phyloP scores from a whole-genome alignment of 1,284 basidiomycete genomes.

The Chalciporus sp. region DNA sequence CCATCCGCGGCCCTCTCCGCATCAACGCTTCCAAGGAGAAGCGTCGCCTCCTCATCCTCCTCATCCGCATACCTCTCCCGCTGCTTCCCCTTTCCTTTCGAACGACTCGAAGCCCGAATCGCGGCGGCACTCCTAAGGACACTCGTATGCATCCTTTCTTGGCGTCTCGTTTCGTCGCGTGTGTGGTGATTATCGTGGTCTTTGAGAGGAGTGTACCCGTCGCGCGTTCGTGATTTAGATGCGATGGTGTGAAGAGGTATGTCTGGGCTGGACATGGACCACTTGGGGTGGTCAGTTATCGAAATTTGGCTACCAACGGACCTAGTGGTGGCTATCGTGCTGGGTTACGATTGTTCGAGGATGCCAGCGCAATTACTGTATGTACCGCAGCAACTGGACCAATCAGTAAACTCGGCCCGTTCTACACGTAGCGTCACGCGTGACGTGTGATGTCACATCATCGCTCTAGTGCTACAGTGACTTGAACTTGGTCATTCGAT shows the following conservation, averaged over 20 bases:
- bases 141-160: conserved; percentile 36
- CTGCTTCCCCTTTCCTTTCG: conserved; percentile 43
- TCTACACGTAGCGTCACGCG: not conserved
- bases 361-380: not conserved
- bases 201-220: conserved; percentile 49
- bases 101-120: conserved; percentile 33
- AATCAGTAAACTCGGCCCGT: not conserved
- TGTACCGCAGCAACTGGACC: not conserved
- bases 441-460: not conserved
- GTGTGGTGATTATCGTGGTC: conserved; percentile 36
- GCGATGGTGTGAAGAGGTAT: conserved; percentile 66
- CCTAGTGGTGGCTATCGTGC: not conserved
- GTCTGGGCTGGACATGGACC: conserved; percentile 50
- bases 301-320: not conserved
- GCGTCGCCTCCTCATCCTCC: conserved; percentile 56
- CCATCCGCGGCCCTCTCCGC: conserved; percentile 26
- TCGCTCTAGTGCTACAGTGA: too few species aligned
- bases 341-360: not conserved
- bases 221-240: conserved; percentile 46
- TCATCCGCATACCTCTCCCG: conserved; percentile 60
- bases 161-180: conserved; percentile 23
- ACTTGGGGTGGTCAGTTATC: not conserved
- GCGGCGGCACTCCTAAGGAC: conserved; percentile 40
- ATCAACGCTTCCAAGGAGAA: conserved; percentile 47
- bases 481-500: too few species aligned